Conservation (phyloP, 164 flowering plant species). For the Taxillus chinensis region DNA sequence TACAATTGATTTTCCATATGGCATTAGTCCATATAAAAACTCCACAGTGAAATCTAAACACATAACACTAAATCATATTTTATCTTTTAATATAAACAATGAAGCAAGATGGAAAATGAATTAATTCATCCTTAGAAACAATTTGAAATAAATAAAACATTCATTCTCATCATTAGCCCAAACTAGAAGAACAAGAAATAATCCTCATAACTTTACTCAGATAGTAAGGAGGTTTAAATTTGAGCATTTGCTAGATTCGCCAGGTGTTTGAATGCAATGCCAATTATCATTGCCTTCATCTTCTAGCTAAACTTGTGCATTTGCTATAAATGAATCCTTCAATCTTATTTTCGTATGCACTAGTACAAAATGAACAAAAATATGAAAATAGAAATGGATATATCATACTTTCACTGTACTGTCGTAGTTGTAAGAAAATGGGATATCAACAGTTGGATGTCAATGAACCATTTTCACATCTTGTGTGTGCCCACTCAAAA, state of each 20-base stretch:
- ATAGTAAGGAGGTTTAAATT: slow-evolving; percentile 3
- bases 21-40: too few species aligned
- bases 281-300: slow-evolving; percentile 79
- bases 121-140: too few species aligned
- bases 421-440: slow-evolving; percentile 91
- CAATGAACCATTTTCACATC: slow-evolving; percentile 98
- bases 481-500: slow-evolving; percentile 91
- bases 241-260: slow-evolving; percentile 61
- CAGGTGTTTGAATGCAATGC: slow-evolving; percentile 87
- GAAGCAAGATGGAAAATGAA: too few species aligned
- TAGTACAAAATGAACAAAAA: too few species aligned
- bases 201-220: background rate
- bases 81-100: too few species aligned
- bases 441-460: slow-evolving; percentile 75
- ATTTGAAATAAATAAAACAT: too few species aligned
- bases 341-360: too few species aligned
- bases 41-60: too few species aligned
- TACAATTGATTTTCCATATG: too few species aligned
- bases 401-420: slow-evolving; percentile 64
- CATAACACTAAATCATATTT: too few species aligned
- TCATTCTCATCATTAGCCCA: too few species aligned
- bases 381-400: background rate
- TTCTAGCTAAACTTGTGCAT: slow-evolving; percentile 74
- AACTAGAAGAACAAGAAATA: too few species aligned
- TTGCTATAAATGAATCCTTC: slow-evolving; percentile 6